Percentiles rank a stretch among this genome's conserved stretches.
Evolutionary conservation across 345 rosid species (phyloP).

Genomic region (Balakata baccata): DNA sequence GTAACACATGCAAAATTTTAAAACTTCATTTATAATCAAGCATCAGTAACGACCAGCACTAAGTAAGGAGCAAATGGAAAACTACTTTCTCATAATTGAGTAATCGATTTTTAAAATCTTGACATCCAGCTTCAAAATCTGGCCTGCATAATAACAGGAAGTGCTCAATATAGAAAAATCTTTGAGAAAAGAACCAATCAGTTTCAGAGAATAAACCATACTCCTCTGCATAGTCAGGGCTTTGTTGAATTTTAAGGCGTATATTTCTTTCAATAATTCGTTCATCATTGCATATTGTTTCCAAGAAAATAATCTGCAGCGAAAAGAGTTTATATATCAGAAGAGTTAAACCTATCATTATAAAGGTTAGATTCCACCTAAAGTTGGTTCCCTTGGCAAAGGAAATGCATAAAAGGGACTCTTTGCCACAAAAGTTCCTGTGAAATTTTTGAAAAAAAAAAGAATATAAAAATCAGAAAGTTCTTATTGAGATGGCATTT

Average conservation of each 20-base stretch:
- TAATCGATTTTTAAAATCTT: constrained; percentile 81
- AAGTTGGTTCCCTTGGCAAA: background rate
- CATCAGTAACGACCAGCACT: constrained; percentile 12
- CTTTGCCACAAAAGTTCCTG: background rate
- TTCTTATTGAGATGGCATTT: background rate
- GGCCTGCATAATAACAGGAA: constrained; percentile 53
- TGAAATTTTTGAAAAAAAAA: background rate
- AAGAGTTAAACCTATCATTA: constrained; percentile 4
- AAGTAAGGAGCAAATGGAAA: constrained; percentile 19
- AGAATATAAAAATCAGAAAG: background rate
- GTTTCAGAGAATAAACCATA: constrained; percentile 38
- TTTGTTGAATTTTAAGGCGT: constrained; percentile 97
- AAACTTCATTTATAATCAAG: constrained; percentile 10
- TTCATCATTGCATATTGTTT: constrained; percentile 88
- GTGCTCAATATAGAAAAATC: constrained; percentile 21
- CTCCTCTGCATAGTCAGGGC: constrained; percentile 99
- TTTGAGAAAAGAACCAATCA: constrained; percentile 9
- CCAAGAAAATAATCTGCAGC: constrained; percentile 89
- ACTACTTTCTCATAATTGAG: constrained; percentile 80
- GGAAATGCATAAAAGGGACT: background rate
- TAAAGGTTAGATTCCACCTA: background rate
- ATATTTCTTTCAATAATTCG: constrained; percentile 95
- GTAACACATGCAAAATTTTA: constrained; percentile 25
- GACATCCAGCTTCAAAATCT: constrained; percentile 85
- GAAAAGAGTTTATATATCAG: background rate